Evolutionary conservation across 148 eudicot species (phyloP), one percentile per base, ranked within the genome.

Genomic region (Diospyros lotus): DNA sequence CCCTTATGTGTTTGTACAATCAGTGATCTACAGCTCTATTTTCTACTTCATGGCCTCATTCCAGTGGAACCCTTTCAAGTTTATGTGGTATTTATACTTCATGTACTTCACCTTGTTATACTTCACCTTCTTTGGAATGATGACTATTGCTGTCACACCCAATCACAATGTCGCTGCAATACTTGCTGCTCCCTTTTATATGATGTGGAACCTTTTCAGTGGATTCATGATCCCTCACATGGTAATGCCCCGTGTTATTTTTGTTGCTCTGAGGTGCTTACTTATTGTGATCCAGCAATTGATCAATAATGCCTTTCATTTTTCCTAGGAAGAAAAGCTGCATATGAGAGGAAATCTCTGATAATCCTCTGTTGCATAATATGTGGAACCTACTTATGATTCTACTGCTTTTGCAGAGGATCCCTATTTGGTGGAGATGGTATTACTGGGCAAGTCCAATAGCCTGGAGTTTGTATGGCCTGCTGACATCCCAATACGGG

Each of bases 391-490:
- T 28, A 28, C 28, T 28, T 28, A 28, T 28, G 28, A 28, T 28
- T 28, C n/a, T 59, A 68, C 38, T 69, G 9, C 59, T 44, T 38
- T 46, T 75, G 6, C 89, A 93, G 98, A 85, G 93, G 81, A 88
- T 93, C 12, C 98, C 98, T 2, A 76, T 88, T 68, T 93, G 93
- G 90, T 93, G 98, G 98, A 83, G 98, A 86, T 93, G 98, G 98
- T 93, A 91, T 73, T 93, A 90, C 51, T 93, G 98, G 98, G 93
- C 89, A 39, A 93, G 90, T 77, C 98, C 98, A 2, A 84, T 93
- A 77, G 96, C 98, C 13, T 93, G 98, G 98, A 90, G 90, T 51
- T 82, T 93, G 66, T 89, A 91, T 44, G 98, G 98, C 52, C 98
- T 93, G 50, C 78, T 93, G 28, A 86, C 96, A 52, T 90, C 98